Base-by-base conservation (phyloP, 148 eudicot species). In the Rhododendron molle region DNA sequence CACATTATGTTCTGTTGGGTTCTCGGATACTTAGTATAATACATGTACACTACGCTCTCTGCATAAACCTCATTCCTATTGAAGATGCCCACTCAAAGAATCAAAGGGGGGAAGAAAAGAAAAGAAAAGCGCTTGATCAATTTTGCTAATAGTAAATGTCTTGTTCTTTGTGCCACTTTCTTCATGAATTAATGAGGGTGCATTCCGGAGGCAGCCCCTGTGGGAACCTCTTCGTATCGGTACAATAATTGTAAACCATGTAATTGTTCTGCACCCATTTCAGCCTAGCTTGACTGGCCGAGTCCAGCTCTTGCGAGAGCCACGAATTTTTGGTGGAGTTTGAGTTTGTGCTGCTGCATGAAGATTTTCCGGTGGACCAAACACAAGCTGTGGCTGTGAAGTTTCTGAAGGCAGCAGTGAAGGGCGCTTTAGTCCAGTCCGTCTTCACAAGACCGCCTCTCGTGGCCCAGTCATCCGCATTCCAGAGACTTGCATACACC, bases 171-270 rank as follows among this genome's bases (percentile, higher is more conserved):
- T 74, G 21, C n/a, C 40, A 15, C 10, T 74, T 36, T 36, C 28
- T 16, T 40, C 47, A 40, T 44, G 80, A 85, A 54, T 38, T 44
- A 20, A 49, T 7, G 52, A 81, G 83, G 20, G 15, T 38, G 60
- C 87, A 86, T 82, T 81, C 87, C 13, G 46, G 60, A 8, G 87
- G 87, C 62, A 81, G 26, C 16, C 87, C 87, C 62, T 36, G 32
- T 1, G 87, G 87, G 32, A 86, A 86, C 60, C 62, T 72, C 79
- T 81, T 86, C 0, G 30, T 50, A 54, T 86, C 85, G 0, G 34
- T 23, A 56, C 87, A 86, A 15, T 86, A 81, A n/a, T 86, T 44
- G 15, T 86, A 86, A 72, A 81, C 77, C 87, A 86, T 86, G 56
- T 86, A 86, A 12, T 86, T 86, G 60, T 82, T 82, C 26, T 58